phyloP scores from a whole-genome alignment of 495 filamentous ascomycete species.

The Aspergillus diversus region DNA sequence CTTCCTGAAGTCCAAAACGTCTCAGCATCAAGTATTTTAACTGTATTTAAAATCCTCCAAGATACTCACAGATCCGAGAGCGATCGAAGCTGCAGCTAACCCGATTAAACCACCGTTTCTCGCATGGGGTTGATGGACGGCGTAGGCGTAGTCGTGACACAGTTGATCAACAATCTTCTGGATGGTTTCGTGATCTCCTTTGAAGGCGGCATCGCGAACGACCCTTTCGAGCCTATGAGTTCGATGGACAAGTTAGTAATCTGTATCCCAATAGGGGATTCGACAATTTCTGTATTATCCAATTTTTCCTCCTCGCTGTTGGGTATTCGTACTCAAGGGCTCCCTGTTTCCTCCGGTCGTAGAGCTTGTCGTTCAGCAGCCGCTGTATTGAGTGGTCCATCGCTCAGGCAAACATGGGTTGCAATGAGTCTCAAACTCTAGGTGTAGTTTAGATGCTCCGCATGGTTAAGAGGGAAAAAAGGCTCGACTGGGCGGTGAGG shows the following conservation, averaged over 20 bases:
- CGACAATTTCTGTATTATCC: background rate
- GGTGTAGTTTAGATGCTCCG: slow-evolving; percentile 30
- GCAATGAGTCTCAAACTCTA: slow-evolving; percentile 32
- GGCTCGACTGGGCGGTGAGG: slow-evolving; percentile 24
- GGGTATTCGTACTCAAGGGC: slow-evolving; percentile 82
- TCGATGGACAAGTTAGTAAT: slow-evolving; percentile 18
- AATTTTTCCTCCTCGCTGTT: background rate
- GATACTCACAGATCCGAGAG: slow-evolving; percentile 80
- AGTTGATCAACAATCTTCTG: slow-evolving; percentile 90
- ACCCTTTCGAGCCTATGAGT: slow-evolving; percentile 77
- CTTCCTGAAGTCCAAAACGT: slow-evolving; percentile 55
- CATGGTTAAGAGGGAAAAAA: slow-evolving; percentile 35
- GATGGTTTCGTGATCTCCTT: slow-evolving; percentile 76
- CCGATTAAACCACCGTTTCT: slow-evolving; percentile 97
- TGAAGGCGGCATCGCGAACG: slow-evolving; percentile 81
- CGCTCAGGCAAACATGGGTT: slow-evolving; percentile 32
- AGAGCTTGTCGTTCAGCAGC: slow-evolving; percentile 94
- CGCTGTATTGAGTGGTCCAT: slow-evolving; percentile 94
- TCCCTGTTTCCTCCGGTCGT: slow-evolving; percentile 94
- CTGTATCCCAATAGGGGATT: background rate
- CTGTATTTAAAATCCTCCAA: slow-evolving; percentile 1
- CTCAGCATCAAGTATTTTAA: slow-evolving; percentile 27
- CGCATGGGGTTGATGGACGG: slow-evolving; percentile 95
- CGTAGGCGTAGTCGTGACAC: slow-evolving; percentile 97
- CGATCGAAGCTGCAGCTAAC: slow-evolving; percentile 94